Base-by-base conservation (phyloP, 2,329 filamentous ascomycete species). In the Aspergillus sp. region DNA sequence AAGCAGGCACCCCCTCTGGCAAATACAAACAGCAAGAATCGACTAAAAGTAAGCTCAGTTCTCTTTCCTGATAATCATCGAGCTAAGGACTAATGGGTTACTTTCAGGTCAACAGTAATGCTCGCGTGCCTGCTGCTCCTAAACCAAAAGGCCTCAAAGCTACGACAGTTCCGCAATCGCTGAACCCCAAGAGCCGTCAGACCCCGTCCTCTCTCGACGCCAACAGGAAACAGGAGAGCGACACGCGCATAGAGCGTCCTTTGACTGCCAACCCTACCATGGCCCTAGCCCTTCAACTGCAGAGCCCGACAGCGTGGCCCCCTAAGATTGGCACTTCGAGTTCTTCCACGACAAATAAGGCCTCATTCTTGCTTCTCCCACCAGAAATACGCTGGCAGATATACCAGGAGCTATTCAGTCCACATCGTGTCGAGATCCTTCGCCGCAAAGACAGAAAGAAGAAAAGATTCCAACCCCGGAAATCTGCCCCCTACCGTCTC, bases 351-450 rank as follows among this genome's bases (percentile, higher is more conserved):
- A 36, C 32, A 12, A 11, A 14, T 6, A 42, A 42, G 2, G 36
- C 50, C 5, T 32, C 16, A 60, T 90, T 92, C 71, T 81, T 92
- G 59, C 78, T 84, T 31, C 78, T 93, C 1, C 90, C 90, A 0
- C 82, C 85, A 0, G 90, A 93, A 70, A 74, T 93, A 31, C 87
- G 90, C 7, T 78, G 89, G 60, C 85, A 86, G 66, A 84, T 93
- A 12, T 92, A 92, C 71, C 82, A 80, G 45, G 80, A 86, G 65
- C 82, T 87, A 63, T 88, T 91, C 63, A 74, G 80, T 4, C 56
- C 54, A 11, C 59, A 59, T 45, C 62, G 66, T 16, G 63, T 68
- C 22, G 61, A 65, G 18, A 63, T 70, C 32, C 2, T 63, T 18
- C 65, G 63, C 52, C 79, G 81, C 18, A 73, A 63, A 36, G 60